Evolutionary conservation across 2,329 filamentous ascomycete species (phyloP), one percentile per base, ranked within the genome.

Genomic region (Albophoma yamanashiensis): DNA sequence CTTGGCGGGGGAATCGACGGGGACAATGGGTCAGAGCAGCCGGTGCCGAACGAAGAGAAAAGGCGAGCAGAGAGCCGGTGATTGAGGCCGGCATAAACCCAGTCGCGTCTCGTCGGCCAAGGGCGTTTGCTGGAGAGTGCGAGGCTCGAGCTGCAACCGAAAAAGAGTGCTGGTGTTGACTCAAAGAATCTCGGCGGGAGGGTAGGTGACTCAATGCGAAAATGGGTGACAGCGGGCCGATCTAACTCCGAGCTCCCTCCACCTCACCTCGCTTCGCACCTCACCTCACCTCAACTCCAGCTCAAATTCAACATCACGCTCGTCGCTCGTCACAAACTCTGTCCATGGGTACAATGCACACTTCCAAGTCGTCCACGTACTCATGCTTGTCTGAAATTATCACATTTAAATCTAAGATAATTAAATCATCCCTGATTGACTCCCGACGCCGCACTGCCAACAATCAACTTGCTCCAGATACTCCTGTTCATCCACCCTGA

Each of bases 1-100:
- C 25, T 25, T 38, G 53, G 43, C 45, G 57, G 42, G 43, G 55
- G 31, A 57, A 11, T 17, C 22, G 53, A 53, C 25, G 43, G 38
- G 15, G 36, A 17, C 31, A 47, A 36, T 25, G 39, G 55, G 36
- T 55, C 47, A 25, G 27, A 52, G 58, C 58, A 56, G 52, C 58
- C 58, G 34, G 58, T 59, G 58, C 43, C 34, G 42, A 57, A 57
- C 53, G 55, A 52, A 59, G 58, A 20, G 31, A 43, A 52, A 40
- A 20, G 22, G 22, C 17, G 58, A 50, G 43, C 43, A 57, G 20
- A 40, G 42, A 36, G 58, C 55, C 17, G 36, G 42, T 17, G 27
- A 15, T 17, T 17, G 42, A 22, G 27, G 53, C 36, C 22, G 58
- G 53, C 58, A 59, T 59, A 40, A 52, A 50, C n/a, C 4, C 40